Percentiles rank a stretch among this genome's conserved stretches.
Conservation (phyloP, 2,329 filamentous ascomycete species). For the Xylaria sp. region DNA sequence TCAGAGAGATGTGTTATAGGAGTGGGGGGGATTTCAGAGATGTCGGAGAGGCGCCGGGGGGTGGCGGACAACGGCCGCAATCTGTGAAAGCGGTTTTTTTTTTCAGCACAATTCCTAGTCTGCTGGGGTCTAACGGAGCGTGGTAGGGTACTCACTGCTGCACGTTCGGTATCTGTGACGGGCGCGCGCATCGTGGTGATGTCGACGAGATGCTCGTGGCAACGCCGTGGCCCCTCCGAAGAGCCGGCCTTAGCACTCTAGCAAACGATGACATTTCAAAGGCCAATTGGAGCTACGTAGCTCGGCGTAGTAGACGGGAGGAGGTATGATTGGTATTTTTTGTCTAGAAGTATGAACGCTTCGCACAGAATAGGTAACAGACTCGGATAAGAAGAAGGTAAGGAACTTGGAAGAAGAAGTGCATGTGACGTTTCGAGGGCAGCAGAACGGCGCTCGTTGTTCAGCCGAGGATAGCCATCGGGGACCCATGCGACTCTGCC, state of each 20-base stretch:
- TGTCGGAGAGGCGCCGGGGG: conserved; percentile 62
- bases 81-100: not conserved
- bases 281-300: conserved; percentile 10
- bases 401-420: too few species aligned
- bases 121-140: conserved; percentile 14
- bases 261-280: conserved; percentile 54
- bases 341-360: not conserved
- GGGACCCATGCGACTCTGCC: not conserved
- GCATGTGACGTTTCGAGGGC: conserved; percentile 18
- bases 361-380: not conserved
- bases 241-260: conserved; percentile 56
- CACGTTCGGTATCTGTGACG: conserved; percentile 36
- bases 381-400: not conserved
- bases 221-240: conserved; percentile 51
- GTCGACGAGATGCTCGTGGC: conserved; percentile 38
- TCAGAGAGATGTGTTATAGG: conserved; percentile 94
- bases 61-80: conserved; percentile 63
- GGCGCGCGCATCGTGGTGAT: conserved; percentile 36
- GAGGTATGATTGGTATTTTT: not conserved
- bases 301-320: not conserved
- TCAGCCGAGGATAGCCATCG: conserved; percentile 33
- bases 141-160: conserved; percentile 41
- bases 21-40: conserved; percentile 81
- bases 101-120: conserved; percentile 6
- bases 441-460: not conserved